Base-by-base conservation (phyloP, 2,329 filamentous ascomycete genomes). In the Neonectria faginata region DNA sequence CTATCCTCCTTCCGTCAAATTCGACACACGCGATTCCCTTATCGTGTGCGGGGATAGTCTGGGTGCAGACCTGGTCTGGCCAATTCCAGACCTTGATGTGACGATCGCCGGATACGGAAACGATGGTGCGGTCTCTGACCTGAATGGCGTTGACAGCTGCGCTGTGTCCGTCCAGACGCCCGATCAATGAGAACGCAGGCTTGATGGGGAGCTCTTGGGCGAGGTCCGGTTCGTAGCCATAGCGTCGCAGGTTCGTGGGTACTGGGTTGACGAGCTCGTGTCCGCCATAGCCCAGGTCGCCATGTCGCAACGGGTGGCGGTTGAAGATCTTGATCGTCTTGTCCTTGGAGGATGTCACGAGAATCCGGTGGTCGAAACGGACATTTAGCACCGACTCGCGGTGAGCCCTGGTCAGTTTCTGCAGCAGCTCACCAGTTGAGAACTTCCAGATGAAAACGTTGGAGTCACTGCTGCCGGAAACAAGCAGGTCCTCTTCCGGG, bases 11-110 rank as follows among this genome's bases (percentile, higher is more conserved):
- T 27, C 93, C 94, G 76, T 99, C 96, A 75, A 96, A 98, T 79
- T 99, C 95, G 16, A 99, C 94, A 77, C 96, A 99, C 3, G 96
- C 96, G 72, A 99, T 98, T 33, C 96, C 96, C 77, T 99, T 99
- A 67, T 88, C 89, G 74, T 99, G 96, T 2, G 95, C 96, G 42
- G 92, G 85, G 36, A 97, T 89, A 0, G 92, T 97, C 72, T 92
- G 89, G 48, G 87, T 85, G 77, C 92, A 95, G 47, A 86, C 82
- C 62, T 93, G 92, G 8, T 89, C 92, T 18, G 91, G 91, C 82
- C 97, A 92, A 77, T 97, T 91, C 96, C 96, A 99, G 20, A 97
- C 86, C 78, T 97, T 97, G 80, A 99, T 94, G 67, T 92, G 89
- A 41, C 96, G 90, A 77, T 99, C 96, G 18, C 96, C 96, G 57